Conservation (phyloP, 306 rosid species). For the Spatholobus suberectus region DNA sequence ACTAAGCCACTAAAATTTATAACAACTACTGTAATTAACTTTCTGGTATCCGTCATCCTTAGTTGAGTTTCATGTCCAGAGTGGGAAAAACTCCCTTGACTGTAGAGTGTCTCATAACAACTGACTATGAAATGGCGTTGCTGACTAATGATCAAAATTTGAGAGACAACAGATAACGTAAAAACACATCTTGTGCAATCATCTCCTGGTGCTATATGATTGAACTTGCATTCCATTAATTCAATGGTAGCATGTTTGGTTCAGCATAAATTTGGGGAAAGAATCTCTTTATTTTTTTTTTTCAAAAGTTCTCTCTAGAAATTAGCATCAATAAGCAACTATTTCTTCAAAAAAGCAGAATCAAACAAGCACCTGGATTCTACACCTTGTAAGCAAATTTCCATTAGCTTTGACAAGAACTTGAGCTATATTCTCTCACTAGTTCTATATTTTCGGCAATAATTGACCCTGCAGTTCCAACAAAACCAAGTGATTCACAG, state of each 20-base stretch:
- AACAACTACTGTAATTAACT: not conserved
- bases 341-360: not conserved
- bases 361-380: not conserved
- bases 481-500: not conserved
- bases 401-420: not conserved
- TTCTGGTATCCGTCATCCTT: not conserved
- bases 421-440: not conserved
- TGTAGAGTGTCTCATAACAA: not conserved
- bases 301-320: not conserved
- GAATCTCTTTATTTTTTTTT: not conserved
- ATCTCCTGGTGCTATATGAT: slow-evolving; percentile 24
- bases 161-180: not conserved
- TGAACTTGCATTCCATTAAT: slow-evolving; percentile 7
- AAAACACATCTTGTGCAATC: not conserved
- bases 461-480: not conserved
- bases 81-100: not conserved
- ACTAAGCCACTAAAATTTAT: not conserved
- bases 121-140: too few species aligned
- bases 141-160: not conserved
- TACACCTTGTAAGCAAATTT: not conserved
- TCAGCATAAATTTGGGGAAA: not conserved
- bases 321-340: not conserved
- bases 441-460: not conserved
- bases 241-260: not conserved
- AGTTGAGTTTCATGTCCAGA: not conserved